Percentiles rank a stretch among this genome's conserved stretches.
These are phyloP conservation scores for Mycosphaerella sp. DNA, from an alignment of 2,329 filamentous ascomycete genomes.

Conservation along the genomic window DNA sequence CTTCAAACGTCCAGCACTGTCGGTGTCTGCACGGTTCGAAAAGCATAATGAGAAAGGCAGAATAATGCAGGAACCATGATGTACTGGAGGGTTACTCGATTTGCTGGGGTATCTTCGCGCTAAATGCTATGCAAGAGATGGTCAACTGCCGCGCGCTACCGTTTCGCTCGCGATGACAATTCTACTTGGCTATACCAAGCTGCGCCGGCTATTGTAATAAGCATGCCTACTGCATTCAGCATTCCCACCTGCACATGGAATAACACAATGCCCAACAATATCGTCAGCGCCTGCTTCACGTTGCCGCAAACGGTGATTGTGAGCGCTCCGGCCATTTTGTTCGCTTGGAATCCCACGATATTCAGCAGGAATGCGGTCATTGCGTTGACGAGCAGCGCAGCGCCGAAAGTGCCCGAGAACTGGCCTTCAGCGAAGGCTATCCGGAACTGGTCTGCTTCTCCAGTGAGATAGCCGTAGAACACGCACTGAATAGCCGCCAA, in stretches of 20 bases:
- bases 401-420: constrained; percentile 52
- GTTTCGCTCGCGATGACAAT: constrained; percentile 31
- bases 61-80: too few relatives aligned
- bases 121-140: too few relatives aligned
- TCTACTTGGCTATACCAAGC: constrained; percentile 55
- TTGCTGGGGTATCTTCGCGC: too few relatives aligned
- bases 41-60: too few relatives aligned
- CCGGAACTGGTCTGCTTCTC: constrained; percentile 16
- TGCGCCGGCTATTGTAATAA: constrained; percentile 50
- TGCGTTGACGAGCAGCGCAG: constrained; percentile 40
- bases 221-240: constrained; percentile 50
- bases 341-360: constrained; percentile 35
- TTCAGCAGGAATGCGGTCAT: constrained; percentile 34
- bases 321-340: constrained; percentile 35
- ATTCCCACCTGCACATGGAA: constrained; percentile 32
- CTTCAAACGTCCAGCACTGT: too few relatives aligned
- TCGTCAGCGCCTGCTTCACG: constrained; percentile 36
- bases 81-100: too few relatives aligned
- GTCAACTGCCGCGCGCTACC: neutral
- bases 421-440: constrained; percentile 9
- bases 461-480: constrained; percentile 18
- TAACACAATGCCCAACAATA: constrained; percentile 33
- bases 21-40: too few relatives aligned
- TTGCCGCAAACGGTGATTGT: constrained; percentile 36
- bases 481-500: constrained; percentile 22